Base-by-base conservation (phyloP, 768 basidiomycete genomes). In the Lactarius trivialis region DNA sequence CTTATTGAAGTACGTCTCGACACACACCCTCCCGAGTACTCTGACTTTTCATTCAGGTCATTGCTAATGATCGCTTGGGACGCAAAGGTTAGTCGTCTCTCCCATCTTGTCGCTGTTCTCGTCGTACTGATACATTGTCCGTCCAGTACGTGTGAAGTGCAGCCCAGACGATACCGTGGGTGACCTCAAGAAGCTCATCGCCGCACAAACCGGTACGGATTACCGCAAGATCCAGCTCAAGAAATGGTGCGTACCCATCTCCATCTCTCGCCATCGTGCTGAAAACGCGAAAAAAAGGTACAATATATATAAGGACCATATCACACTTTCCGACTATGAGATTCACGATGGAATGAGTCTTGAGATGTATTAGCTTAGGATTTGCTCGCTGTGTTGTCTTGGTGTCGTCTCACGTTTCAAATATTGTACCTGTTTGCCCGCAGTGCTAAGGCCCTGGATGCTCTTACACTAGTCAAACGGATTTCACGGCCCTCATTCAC, bases 151-250 rank as follows among this genome's bases (percentile, higher is more conserved):
- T 67, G 93, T 98, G 71, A 97, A 98, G 75, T 97, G 95, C 78
- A 88, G 86, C 73, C 84, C 92, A 5, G 87, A 96, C 15, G 97
- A 99, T 72, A 98, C 97, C 1, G 92, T 99, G 37, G 96, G 96
- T 45, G 96, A 98, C 72, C 80, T 99, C 65, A 98, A 98, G 82
- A 89, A 89, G 74, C 86, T 99, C 63, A 98, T 99, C 68, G 96
- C 89, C 2, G 96, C 94, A 0, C 97, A 99, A 74, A 97, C 84
- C 0, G 97, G 97, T 58, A 97, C 96, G 17, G 85, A 92, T 70
- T 70, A 76, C 4, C 76, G 74, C 36, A 98, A 96, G 83, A 96
- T 99, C 61, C 82, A 86, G 70, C 77, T 99, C 56, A 98, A 97
- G 87, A 98, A 98, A 82, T 98, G 95, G 97, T 92, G 67, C 61